Percentiles rank a stretch among this genome's conserved stretches.
These are phyloP conservation scores for Scedosporium aurantiacum DNA, from an alignment of 2,329 filamentous ascomycete genomes.

Conservation along the genomic window DNA sequence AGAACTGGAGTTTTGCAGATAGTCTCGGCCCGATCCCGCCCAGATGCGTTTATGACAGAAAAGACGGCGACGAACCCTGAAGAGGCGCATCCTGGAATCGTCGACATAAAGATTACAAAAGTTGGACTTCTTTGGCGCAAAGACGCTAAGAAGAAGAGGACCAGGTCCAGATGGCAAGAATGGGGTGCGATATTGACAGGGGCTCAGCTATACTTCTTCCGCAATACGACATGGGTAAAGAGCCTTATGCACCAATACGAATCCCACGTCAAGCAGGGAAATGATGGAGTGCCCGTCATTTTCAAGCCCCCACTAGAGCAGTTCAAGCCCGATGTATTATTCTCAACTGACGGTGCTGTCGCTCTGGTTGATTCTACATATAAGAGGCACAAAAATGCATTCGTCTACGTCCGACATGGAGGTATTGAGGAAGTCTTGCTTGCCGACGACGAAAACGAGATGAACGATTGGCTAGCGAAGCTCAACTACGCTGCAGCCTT, in stretches of 20 bases:
- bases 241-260: slow-evolving; percentile 83
- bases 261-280: slow-evolving; percentile 64
- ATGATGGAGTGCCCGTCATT: slow-evolving; percentile 65
- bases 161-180: slow-evolving; percentile 94
- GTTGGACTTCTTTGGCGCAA: slow-evolving; percentile 93
- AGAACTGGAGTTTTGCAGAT: slow-evolving; percentile 90
- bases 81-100: slow-evolving; percentile 81
- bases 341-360: slow-evolving; percentile 89
- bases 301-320: slow-evolving; percentile 84
- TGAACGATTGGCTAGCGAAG: slow-evolving; percentile 94
- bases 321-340: slow-evolving; percentile 87
- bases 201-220: slow-evolving; percentile 95
- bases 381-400: slow-evolving; percentile 91
- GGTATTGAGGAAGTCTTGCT: slow-evolving; percentile 83
- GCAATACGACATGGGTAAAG: slow-evolving; percentile 87
- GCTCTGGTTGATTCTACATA: slow-evolving; percentile 78
- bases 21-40: slow-evolving; percentile 82
- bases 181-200: slow-evolving; percentile 95
- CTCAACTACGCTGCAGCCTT: slow-evolving; percentile 96
- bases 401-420: slow-evolving; percentile 78
- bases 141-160: slow-evolving; percentile 84
- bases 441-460: slow-evolving; percentile 79
- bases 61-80: slow-evolving; percentile 74
- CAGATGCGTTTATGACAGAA: slow-evolving; percentile 89
- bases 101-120: slow-evolving; percentile 96